Evolutionary conservation across 208 protist genomes (phyloP).

Genomic region (Trypanosoma congolense): DNA sequence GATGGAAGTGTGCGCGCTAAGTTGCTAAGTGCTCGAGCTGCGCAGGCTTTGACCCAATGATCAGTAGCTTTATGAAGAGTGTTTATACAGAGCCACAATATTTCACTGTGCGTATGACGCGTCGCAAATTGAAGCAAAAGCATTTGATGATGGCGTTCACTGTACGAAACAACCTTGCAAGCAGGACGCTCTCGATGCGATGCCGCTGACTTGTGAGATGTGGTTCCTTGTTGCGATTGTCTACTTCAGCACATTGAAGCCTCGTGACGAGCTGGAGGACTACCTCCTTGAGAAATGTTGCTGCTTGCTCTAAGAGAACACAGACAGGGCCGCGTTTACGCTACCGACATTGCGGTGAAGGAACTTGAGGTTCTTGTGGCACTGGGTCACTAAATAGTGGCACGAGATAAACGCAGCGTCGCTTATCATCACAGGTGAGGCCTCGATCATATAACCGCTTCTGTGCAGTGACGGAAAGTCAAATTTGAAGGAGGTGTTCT

Average conservation of each 20-base stretch:
- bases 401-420: constrained; percentile 65
- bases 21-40: constrained; percentile 51
- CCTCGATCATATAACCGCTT: constrained; percentile 45
- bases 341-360: constrained; percentile 18
- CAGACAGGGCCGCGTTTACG: constrained; percentile 51
- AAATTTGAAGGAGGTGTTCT: constrained; percentile 75
- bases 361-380: constrained; percentile 46
- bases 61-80: constrained; percentile 54
- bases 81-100: constrained; percentile 70
- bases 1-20: constrained; percentile 48
- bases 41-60: constrained; percentile 61
- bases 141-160: constrained; percentile 69
- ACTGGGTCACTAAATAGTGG: constrained; percentile 73
- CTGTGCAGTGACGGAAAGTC: constrained; percentile 72
- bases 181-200: constrained; percentile 19
- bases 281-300: constrained; percentile 51
- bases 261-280: constrained; percentile 32
- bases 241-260: constrained; percentile 12
- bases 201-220: background rate
- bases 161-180: constrained; percentile 70
- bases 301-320: constrained; percentile 55
- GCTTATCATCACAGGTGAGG: constrained; percentile 45
- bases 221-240: background rate
- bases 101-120: constrained; percentile 43
- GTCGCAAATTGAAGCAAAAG: constrained; percentile 75